Conservation (phyloP, 306 rosid species). For the Acacia confusa region DNA sequence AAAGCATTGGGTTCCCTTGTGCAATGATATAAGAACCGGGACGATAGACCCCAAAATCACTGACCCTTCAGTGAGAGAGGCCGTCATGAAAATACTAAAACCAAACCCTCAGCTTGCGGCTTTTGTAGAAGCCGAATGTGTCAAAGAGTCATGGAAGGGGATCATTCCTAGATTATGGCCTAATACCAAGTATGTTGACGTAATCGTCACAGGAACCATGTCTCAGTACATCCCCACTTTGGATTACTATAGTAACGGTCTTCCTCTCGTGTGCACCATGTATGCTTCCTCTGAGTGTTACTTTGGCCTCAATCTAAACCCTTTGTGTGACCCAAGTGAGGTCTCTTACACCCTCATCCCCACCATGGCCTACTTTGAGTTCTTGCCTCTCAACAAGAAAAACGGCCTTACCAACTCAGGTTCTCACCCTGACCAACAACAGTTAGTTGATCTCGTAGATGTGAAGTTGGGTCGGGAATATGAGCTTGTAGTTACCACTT, state of each 20-base stretch:
- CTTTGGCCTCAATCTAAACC: conserved; percentile 55
- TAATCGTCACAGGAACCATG: conserved; percentile 60
- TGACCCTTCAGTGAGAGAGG: conserved; percentile 44
- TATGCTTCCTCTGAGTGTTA: conserved; percentile 63
- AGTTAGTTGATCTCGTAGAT: conserved; percentile 46
- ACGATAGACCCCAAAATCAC: conserved; percentile 33
- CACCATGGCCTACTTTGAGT: conserved; percentile 54
- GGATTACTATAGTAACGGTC: conserved; percentile 46
- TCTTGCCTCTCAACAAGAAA: conserved; percentile 42
- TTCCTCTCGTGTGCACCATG: conserved; percentile 55
- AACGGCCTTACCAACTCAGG: conserved; percentile 7
- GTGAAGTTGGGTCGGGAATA: conserved; percentile 47
- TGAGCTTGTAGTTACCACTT: conserved; percentile 55
- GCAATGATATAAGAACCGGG: conserved; percentile 47
- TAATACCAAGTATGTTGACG: conserved; percentile 54
- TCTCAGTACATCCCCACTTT: conserved; percentile 53
- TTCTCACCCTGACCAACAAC: conserved; percentile 20
- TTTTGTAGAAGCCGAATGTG: conserved; percentile 41
- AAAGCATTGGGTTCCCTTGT: conserved; percentile 40
- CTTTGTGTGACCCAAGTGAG: conserved; percentile 45
- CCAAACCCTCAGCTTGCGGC: conserved; percentile 47
- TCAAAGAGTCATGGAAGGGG: conserved; percentile 47
- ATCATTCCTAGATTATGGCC: conserved; percentile 54
- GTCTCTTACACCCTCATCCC: conserved; percentile 56
- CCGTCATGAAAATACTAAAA: conserved; percentile 41